A percentile compares a stretch with the other conserved stretches of the same genome.
phyloP scores from a whole-genome alignment of 2,329 filamentous ascomycete species.

The Pseudogymnoascus sp. region DNA sequence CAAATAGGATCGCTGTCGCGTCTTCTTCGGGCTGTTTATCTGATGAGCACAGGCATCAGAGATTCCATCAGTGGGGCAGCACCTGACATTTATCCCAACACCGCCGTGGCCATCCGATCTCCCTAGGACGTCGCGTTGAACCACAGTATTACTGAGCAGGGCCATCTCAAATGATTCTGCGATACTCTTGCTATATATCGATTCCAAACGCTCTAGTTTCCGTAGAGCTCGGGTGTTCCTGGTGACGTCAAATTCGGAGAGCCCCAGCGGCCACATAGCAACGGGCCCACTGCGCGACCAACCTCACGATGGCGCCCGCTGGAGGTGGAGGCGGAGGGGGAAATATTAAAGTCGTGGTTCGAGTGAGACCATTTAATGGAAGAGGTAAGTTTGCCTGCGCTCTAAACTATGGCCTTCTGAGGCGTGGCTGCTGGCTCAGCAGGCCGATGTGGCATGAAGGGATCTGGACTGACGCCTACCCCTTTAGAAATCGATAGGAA shows the following conservation, averaged over 20 bases:
- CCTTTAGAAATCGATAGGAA: slow-evolving; percentile 73
- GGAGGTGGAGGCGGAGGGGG: slow-evolving; percentile 72
- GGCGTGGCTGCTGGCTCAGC: slow-evolving; percentile 10
- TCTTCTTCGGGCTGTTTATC: not conserved
- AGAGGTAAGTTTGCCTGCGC: slow-evolving; percentile 56
- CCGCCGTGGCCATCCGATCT: not conserved
- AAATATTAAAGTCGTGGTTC: slow-evolving; percentile 99
- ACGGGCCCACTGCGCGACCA: not conserved
- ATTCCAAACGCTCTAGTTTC: not conserved
- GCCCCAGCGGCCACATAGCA: slow-evolving; percentile 1
- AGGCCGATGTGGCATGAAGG: not conserved
- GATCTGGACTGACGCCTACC: slow-evolving; percentile 13
- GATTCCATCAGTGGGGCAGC: slow-evolving; percentile 6
- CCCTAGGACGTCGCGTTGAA: not conserved
- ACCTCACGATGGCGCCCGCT: slow-evolving; percentile 25
- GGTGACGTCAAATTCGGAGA: slow-evolving; percentile 1
- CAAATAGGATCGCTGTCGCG: not conserved
- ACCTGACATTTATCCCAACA: slow-evolving; percentile 7
- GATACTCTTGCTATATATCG: not conserved
- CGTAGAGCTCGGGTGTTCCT: not conserved
- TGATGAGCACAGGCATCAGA: slow-evolving; percentile 7
- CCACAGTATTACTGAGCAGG: not conserved
- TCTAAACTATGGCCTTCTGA: not conserved
- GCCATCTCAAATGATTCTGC: not conserved
- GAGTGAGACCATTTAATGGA: slow-evolving; percentile 89